phyloP scores from a whole-genome alignment of 768 basidiomycete genomes.

The Clitopilus hobsonii region DNA sequence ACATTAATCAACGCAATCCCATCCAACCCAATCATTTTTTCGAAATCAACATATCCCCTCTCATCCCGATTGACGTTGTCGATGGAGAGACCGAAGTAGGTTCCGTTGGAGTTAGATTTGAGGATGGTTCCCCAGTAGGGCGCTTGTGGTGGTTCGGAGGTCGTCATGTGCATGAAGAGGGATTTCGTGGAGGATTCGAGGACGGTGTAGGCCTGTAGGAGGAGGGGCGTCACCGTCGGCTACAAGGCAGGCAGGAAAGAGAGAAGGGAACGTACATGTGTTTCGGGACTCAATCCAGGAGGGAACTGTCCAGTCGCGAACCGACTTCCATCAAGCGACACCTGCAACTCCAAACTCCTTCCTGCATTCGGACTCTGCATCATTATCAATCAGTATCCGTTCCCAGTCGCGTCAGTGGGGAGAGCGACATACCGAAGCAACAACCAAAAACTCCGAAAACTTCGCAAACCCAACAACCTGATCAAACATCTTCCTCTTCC shows the following conservation, averaged over 20 bases:
- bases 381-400: neutral
- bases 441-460: slow-evolving; percentile 94
- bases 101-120: slow-evolving; percentile 98
- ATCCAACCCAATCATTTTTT: slow-evolving; percentile 94
- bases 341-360: slow-evolving; percentile 74
- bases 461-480: slow-evolving; percentile 92
- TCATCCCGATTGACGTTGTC: slow-evolving; percentile 90
- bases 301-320: slow-evolving; percentile 92
- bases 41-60: slow-evolving; percentile 90
- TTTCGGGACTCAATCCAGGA: slow-evolving; percentile 81
- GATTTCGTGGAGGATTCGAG: slow-evolving; percentile 92
- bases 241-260: neutral
- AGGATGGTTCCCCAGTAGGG: slow-evolving; percentile 89
- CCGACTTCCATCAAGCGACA: slow-evolving; percentile 84
- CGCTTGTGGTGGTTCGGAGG: slow-evolving; percentile 59
- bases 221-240: neutral
- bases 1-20: slow-evolving; percentile 94
- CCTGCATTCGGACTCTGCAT: slow-evolving; percentile 48
- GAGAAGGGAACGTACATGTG: slow-evolving; percentile 73
- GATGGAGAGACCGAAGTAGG: slow-evolving; percentile 86
- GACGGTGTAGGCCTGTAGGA: slow-evolving; percentile 77
- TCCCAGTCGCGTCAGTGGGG: neutral
- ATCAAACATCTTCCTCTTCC: slow-evolving; percentile 76
- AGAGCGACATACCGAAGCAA: slow-evolving; percentile 70
- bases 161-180: slow-evolving; percentile 95